Evolutionary conservation across 2,329 filamentous ascomycete species (phyloP), one percentile per base, ranked within the genome.

Genomic region (Fusarium euwallaceae): DNA sequence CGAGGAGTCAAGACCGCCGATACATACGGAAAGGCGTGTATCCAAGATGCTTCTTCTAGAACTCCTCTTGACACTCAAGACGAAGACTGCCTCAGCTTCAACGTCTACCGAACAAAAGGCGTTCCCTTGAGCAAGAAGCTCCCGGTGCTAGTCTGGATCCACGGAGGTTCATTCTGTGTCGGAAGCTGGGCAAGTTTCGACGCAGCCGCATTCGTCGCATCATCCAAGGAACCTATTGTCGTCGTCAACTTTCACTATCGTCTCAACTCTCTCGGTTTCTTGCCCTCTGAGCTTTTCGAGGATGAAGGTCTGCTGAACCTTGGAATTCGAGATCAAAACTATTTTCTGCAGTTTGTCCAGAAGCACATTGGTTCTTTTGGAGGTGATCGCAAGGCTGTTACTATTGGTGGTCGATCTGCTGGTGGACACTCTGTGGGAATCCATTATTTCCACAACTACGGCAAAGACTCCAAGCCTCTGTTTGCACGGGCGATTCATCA

Each of bases 341-440:
- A 86, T 5, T 85, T 87, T 3, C 78, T 91, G 2, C 78, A 86
- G 72, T 91, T 89, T 83, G 86, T 91, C 0, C 85, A 89, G 59
- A 83, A 82, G 10, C 80, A 91, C 68, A 88, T 91, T 61, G 73
- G 79, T 2, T 78, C 83, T 2, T 91, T 91, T 63, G 88, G 89
- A 0, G 89, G 89, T 4, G 86, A 91, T 62, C 83, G 84, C 0
- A 72, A 78, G 2, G 83, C 86, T 8, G 87, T 92, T 0, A 90
- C 88, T 0, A 84, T 91, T 20, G 86, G 85, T 66, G 89, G 90
- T 0, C 87, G 89, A 69, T 88, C 86, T 11, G 88, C 90, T 0
- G 89, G 90, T 56, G 75, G 80, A 9, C 82, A 84, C 66, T 83
- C 83, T 0, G 81, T 83, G 0, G 83, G 82, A 8, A 82, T 84